These are phyloP conservation scores for Madurella mycetomatis DNA, from an alignment of 2,329 filamentous ascomycete genomes.

Conservation along the genomic window DNA sequence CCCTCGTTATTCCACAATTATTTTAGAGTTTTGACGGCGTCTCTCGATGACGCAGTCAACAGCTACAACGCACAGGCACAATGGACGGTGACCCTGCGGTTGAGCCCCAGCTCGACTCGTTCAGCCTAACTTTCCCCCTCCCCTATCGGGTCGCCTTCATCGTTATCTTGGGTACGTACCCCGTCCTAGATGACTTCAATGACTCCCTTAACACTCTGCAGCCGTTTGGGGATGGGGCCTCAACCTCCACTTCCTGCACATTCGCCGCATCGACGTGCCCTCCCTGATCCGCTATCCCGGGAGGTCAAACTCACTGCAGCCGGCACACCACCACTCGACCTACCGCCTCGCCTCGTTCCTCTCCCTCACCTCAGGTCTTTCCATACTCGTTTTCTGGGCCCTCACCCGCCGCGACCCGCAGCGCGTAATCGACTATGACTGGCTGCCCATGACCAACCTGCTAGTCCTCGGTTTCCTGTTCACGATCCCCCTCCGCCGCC, in stretches of 20 bases:
- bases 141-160: conserved; percentile 87
- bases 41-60: conserved; percentile 20
- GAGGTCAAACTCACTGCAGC: conserved; percentile 64
- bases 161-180: conserved; percentile 67
- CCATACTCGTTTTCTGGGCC: conserved; percentile 77
- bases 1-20: neutral
- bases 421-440: conserved; percentile 73
- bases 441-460: conserved; percentile 82
- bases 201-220: conserved; percentile 33
- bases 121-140: conserved; percentile 81
- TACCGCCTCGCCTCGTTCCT: conserved; percentile 81
- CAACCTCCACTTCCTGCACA: conserved; percentile 82
- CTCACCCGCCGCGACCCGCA: conserved; percentile 66
- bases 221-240: conserved; percentile 93
- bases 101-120: conserved; percentile 70
- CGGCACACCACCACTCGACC: conserved; percentile 72
- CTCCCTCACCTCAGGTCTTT: conserved; percentile 64
- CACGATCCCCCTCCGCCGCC: conserved; percentile 64
- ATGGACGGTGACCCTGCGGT: conserved; percentile 74
- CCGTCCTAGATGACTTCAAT: neutral
- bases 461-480: conserved; percentile 67
- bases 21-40: conserved; percentile 3
- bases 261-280: conserved; percentile 80
- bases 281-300: conserved; percentile 80
- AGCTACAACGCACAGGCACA: conserved; percentile 23